phyloP scores from a whole-genome alignment of 2,329 filamentous ascomycete species.

The Cercospora zeae-maydis region DNA sequence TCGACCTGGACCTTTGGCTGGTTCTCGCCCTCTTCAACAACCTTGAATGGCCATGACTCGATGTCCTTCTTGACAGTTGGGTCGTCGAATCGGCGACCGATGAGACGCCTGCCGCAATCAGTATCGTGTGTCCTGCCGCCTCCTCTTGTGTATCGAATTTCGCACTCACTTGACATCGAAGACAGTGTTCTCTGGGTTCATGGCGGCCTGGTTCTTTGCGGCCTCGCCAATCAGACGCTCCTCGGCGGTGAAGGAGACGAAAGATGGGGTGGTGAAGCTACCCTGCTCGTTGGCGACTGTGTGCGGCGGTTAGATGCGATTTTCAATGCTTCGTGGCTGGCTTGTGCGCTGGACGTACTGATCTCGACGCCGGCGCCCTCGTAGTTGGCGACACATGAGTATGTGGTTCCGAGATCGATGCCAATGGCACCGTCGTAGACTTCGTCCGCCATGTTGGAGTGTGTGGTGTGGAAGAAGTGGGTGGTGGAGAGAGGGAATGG shows the following conservation, averaged over 20 bases:
- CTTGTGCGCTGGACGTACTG: conserved; percentile 49
- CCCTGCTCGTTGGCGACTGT: conserved; percentile 95
- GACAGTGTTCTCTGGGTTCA: conserved; percentile 98
- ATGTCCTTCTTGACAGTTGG: conserved; percentile 98
- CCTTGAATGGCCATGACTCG: conserved; percentile 99
- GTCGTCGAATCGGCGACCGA: conserved; percentile 93
- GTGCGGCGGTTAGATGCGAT: conserved; percentile 14
- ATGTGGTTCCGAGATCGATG: conserved; percentile 99
- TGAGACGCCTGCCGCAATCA: conserved; percentile 71
- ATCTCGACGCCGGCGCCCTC: conserved; percentile 99
- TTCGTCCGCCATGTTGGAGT: conserved; percentile 82
- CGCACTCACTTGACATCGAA: conserved; percentile 80
- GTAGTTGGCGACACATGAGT: conserved; percentile 99
- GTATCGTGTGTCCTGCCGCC: conserved; percentile 17
- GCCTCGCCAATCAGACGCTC: conserved; percentile 99
- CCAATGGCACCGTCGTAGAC: conserved; percentile 99
- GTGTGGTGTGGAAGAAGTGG: conserved; percentile 15
- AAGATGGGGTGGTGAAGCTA: conserved; percentile 97
- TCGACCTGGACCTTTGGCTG: conserved; percentile 92
- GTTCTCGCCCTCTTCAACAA: conserved; percentile 74
- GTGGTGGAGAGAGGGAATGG: conserved; percentile 4
- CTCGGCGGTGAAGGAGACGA: conserved; percentile 98
- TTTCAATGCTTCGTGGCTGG: not conserved
- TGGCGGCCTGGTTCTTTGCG: conserved; percentile 99
- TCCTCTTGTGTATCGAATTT: conserved; percentile 4